These are phyloP conservation scores for Bathelium albidoporum DNA, from an alignment of 495 filamentous ascomycete species.

Conservation along the genomic window DNA sequence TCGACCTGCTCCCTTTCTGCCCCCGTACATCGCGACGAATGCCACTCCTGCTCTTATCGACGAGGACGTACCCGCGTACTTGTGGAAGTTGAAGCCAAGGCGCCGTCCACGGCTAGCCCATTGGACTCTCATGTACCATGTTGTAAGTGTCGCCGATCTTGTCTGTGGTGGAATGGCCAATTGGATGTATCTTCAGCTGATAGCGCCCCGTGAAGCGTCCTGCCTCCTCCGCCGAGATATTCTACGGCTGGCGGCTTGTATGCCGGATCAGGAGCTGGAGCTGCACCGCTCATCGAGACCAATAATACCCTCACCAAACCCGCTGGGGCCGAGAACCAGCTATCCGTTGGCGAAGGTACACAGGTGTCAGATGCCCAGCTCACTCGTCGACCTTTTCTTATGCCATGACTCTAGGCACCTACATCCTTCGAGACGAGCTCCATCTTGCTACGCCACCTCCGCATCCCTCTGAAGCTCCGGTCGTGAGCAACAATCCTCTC, in stretches of 20 bases:
- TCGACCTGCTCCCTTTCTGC: background rate
- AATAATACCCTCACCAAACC: conserved; percentile 79
- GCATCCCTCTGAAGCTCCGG: conserved; percentile 82
- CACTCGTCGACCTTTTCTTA: conserved; percentile 6
- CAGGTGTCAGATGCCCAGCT: conserved; percentile 5
- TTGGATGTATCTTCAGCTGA: background rate
- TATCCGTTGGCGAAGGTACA: conserved; percentile 87
- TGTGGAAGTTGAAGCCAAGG: background rate
- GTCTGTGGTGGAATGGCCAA: background rate
- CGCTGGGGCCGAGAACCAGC: conserved; percentile 63
- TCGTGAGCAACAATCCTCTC: conserved; percentile 78
- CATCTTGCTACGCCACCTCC: conserved; percentile 90
- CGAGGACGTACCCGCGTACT: background rate
- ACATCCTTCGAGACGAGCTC: conserved; percentile 77
- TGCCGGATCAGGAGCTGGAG: conserved; percentile 49
- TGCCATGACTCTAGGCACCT: conserved; percentile 54
- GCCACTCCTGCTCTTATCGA: background rate
- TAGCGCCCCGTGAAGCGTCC: conserved; percentile 44
- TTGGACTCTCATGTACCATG: background rate
- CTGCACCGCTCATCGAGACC: conserved; percentile 63
- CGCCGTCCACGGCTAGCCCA: background rate
- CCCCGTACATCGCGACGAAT: background rate
- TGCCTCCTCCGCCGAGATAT: conserved; percentile 79
- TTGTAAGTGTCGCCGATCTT: background rate
- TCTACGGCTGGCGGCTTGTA: conserved; percentile 39